Evolutionary conservation across 345 rosid species (phyloP), one percentile per base, ranked within the genome.

Genomic region (Populus nigra): DNA sequence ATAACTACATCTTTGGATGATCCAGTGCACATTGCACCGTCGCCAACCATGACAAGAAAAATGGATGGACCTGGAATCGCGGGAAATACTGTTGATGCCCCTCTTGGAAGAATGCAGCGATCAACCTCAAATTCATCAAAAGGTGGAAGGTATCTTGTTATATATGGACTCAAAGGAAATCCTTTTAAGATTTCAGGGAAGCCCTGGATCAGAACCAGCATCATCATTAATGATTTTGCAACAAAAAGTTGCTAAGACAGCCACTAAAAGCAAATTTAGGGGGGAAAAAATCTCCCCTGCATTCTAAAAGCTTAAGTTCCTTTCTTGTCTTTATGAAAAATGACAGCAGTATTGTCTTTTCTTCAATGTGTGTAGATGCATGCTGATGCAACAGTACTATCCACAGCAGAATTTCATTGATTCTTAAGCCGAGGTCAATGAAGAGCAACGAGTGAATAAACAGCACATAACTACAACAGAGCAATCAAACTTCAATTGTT

Each of bases 81-180:
- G 1, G 94, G 92, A 74, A 96, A 96, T 82, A 89, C 85, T 0
- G 94, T 84, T 0, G 96, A 87, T 72, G 87, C 85, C 38, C 90
- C 94, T 63, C 75, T 43, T 2, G 96, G 97, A 65, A 96, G 94
- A 72, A 85, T 67, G 84, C 98, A 93, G 36, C 79, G 62, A 84
- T 94, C 98, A 10, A 94, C 90, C 85, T 92, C 98, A 18, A 96
- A 96, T 82, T 96, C 99, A 31, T 92, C 93, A 29, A 96, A 96
- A 5, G 99, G 97, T 1, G 98, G 98, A 23, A 88, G 89, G 83
- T 94, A 96, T 85, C 96, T 92, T 71, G 88, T 92, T 77, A 87
- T 83, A 81, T 90, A 90, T 2, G 92, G 85, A 80, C 81, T 84
- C 79, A 96, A 53, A 29, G 86, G 89, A 73, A 88, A 83, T 35